A percentile compares a stretch with the other conserved stretches of the same genome.
These are phyloP conservation scores for Mariannaea sp. DNA, from an alignment of 2,329 filamentous ascomycete species.

Conservation along the genomic window DNA sequence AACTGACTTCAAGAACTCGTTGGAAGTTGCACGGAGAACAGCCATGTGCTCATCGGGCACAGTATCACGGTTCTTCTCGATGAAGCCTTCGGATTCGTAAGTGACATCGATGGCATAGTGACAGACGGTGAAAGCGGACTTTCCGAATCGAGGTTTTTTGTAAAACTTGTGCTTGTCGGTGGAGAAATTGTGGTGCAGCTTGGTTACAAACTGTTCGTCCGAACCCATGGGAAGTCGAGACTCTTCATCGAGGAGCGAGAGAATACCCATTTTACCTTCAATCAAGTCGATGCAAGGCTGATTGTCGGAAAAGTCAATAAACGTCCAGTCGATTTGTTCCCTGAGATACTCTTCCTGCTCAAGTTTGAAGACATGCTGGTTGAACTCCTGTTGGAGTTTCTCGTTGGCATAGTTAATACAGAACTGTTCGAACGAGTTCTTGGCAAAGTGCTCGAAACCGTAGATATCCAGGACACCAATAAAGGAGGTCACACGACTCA, in stretches of 20 bases:
- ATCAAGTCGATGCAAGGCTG: constrained; percentile 99
- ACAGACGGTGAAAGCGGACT: constrained; percentile 96
- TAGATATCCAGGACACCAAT: constrained; percentile 99
- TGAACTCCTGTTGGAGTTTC: constrained; percentile 98
- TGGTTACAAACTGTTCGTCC: constrained; percentile 95
- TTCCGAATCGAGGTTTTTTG: constrained; percentile 98
- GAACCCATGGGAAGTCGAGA: constrained; percentile 96
- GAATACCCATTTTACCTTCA: constrained; percentile 91
- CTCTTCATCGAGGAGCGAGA: constrained; percentile 93
- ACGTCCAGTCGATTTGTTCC: constrained; percentile 98
- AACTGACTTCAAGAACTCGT: constrained; percentile 82
- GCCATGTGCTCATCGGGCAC: constrained; percentile 98
- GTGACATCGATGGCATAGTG: constrained; percentile 98
- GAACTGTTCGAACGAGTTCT: constrained; percentile 99
- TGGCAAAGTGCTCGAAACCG: constrained; percentile 98
- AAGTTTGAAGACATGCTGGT: constrained; percentile 98
- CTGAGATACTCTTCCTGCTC: constrained; percentile 97
- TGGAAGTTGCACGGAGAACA: constrained; percentile 81
- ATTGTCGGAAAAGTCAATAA: constrained; percentile 99
- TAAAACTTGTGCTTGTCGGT: constrained; percentile 93
- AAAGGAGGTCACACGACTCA: constrained; percentile 82
- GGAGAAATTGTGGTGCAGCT: constrained; percentile 92
- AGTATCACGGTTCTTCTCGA: constrained; percentile 98
- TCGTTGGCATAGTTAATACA: constrained; percentile 99
- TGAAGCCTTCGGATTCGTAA: constrained; percentile 98